Evolutionary conservation across 2,329 filamentous ascomycete species (phyloP).

Genomic region (Pestalotiopsis sp.): DNA sequence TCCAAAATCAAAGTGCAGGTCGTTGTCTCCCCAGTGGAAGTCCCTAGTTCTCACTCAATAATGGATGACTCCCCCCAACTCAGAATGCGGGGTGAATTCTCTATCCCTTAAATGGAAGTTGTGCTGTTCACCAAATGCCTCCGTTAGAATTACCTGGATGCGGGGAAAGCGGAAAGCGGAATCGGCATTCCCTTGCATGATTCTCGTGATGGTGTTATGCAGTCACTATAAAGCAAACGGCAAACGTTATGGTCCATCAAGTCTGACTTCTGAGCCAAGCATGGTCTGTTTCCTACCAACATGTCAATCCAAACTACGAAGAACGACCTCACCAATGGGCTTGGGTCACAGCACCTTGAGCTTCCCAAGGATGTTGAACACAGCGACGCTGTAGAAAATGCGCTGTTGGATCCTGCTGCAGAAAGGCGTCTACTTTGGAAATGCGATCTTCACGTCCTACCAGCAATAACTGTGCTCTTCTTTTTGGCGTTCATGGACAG

Average conservation of each 20-base stretch:
- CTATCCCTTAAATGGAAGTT: not conserved
- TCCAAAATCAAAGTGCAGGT: not conserved
- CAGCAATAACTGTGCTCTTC: slow-evolving; percentile 16
- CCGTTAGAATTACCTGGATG: not conserved
- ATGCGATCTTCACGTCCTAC: slow-evolving; percentile 20
- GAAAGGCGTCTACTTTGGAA: slow-evolving; percentile 20
- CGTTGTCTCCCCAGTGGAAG: not conserved
- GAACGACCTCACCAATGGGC: not conserved
- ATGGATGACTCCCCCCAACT: not conserved
- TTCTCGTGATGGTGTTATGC: not conserved
- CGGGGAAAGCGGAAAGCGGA: not conserved
- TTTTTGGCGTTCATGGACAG: slow-evolving; percentile 22
- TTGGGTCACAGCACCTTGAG: not conserved
- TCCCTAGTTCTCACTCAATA: not conserved
- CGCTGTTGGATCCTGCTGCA: slow-evolving; percentile 10
- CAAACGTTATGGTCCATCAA: not conserved
- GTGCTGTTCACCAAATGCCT: not conserved
- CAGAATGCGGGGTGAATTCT: not conserved
- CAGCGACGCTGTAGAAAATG: not conserved
- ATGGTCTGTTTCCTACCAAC: not conserved
- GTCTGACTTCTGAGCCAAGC: not conserved
- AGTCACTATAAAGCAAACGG: not conserved
- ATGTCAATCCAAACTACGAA: slow-evolving; percentile 3
- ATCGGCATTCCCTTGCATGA: not conserved
- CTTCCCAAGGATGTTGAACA: not conserved